These are phyloP conservation scores for Melampsora americana DNA, from an alignment of 1,284 basidiomycete genomes.

Conservation along the genomic window DNA sequence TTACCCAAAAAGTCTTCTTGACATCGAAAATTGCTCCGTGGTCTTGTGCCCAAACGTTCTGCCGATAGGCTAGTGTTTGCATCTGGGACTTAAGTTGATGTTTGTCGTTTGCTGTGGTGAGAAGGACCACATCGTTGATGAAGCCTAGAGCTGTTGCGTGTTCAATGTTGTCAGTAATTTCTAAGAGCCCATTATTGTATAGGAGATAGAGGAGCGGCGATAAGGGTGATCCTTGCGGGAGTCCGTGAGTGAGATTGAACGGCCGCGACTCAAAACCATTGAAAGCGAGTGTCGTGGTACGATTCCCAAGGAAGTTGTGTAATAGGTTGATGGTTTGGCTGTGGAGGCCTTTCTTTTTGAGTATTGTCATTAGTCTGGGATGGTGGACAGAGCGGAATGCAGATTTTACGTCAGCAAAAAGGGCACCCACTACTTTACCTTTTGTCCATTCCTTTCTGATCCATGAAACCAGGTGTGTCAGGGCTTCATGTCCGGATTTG, in stretches of 20 bases:
- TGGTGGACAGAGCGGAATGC: neutral
- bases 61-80: neutral
- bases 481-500: no score
- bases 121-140: conserved; percentile 17
- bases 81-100: neutral
- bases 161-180: neutral
- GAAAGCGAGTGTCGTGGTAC: neutral
- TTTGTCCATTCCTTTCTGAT: neutral
- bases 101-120: neutral
- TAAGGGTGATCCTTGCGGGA: conserved; percentile 25
- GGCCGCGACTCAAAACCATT: neutral
- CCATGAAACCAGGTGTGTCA: neutral
- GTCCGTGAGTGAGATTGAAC: neutral
- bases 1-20: neutral
- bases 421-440: neutral
- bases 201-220: conserved; percentile 2
- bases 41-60: neutral
- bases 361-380: neutral
- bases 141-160: neutral
- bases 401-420: conserved; percentile 3
- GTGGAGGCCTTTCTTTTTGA: neutral
- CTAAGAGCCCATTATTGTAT: neutral
- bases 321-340: neutral
- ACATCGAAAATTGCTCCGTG: conserved; percentile 12
- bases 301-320: neutral